Conservation (phyloP, 768 basidiomycete species). For the Leucosporidium yakuticum region DNA sequence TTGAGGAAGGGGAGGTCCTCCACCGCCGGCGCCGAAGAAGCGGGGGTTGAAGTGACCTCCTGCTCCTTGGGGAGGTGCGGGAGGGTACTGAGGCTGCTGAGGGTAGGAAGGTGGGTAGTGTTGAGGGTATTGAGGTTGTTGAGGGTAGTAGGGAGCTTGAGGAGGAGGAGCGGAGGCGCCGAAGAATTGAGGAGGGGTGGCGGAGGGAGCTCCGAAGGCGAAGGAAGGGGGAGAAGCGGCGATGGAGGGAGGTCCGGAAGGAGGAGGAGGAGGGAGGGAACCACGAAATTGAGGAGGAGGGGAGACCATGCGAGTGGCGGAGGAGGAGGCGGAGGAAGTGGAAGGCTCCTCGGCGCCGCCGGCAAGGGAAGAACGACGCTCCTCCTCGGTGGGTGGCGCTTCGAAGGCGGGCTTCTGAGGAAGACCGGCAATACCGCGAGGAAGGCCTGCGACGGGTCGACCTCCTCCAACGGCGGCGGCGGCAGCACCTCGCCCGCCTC, state of each 20-base stretch:
- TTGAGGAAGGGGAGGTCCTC: background rate
- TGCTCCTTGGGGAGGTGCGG: background rate
- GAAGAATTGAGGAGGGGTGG: background rate
- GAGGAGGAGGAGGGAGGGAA: background rate
- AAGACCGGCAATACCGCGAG: conserved; percentile 7
- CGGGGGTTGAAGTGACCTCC: conserved; percentile 27
- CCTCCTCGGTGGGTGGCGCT: background rate
- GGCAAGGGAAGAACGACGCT: conserved; percentile 1
- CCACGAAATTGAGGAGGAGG: background rate
- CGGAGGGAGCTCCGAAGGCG: background rate
- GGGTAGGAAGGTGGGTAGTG: background rate
- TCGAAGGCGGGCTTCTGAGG: conserved; percentile 12
- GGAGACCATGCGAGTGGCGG: background rate
- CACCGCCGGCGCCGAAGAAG: conserved; percentile 18
- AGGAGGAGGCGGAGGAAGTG: background rate
- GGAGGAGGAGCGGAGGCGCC: background rate
- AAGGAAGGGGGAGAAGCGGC: background rate
- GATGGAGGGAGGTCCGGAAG: background rate
- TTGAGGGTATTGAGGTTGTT: background rate
- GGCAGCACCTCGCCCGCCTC: conserved; percentile 2
- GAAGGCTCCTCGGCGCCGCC: background rate
- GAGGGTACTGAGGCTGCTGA: background rate
- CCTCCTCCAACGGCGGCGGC: conserved; percentile 1
- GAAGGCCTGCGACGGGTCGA: conserved; percentile 12
- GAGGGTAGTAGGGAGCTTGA: background rate